phyloP scores from a whole-genome alignment of 257 asterid genomes.

The Rhazya stricta region DNA sequence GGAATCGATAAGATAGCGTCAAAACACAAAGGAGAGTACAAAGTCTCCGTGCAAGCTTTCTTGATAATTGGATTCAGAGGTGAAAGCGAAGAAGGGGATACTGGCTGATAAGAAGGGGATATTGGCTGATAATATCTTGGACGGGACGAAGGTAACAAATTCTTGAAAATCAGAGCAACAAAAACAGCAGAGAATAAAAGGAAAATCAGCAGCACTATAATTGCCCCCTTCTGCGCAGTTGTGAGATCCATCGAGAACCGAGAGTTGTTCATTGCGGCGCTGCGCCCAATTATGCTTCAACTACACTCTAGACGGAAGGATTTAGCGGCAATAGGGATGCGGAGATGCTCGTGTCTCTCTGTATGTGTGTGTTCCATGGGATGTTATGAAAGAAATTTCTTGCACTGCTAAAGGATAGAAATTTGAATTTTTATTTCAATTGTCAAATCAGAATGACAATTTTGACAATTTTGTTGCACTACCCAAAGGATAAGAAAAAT shows the following conservation, averaged over 20 bases:
- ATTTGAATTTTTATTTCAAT: slow-evolving; percentile 4
- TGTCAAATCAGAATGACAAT: slow-evolving; percentile 13
- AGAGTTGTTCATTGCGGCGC: slow-evolving; percentile 9
- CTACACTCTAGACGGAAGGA: not conserved
- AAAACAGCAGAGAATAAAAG: slow-evolving; percentile 28
- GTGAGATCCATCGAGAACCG: slow-evolving; percentile 25
- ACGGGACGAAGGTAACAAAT: not conserved
- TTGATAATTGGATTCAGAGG: slow-evolving; percentile 33
- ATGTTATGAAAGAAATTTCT: too few species aligned
- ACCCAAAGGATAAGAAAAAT: not conserved
- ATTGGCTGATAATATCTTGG: slow-evolving; percentile 5
- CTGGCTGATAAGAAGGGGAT: slow-evolving; percentile 5
- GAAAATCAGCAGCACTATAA: slow-evolving; percentile 19
- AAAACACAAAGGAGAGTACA: slow-evolving; percentile 38
- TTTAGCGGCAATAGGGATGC: not conserved
- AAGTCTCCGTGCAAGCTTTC: slow-evolving; percentile 39
- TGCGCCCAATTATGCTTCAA: not conserved
- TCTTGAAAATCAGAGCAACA: slow-evolving; percentile 21
- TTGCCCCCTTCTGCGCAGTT: slow-evolving; percentile 19
- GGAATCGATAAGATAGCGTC: slow-evolving; percentile 30
- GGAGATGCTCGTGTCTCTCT: too few species aligned
- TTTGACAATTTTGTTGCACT: slow-evolving; percentile 1
- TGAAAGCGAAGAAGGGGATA: not conserved
- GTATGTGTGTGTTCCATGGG: too few species aligned
- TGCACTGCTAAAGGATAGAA: not conserved